Conservation (phyloP, 139 green algal genomes). For the Ostreobium quekettii region DNA sequence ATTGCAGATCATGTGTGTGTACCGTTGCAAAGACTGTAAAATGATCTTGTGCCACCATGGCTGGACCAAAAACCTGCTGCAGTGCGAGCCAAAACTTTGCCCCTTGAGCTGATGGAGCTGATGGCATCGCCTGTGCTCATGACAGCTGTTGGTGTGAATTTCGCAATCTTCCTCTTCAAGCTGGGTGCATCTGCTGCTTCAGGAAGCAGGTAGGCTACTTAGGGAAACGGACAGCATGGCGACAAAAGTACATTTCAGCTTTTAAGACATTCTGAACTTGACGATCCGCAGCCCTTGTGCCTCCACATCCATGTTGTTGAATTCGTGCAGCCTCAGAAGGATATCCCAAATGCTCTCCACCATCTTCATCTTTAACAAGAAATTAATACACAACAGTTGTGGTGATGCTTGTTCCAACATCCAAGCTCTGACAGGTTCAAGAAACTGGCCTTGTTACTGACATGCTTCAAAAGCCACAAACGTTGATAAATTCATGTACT, state of each 20-base stretch:
- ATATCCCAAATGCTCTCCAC: neutral
- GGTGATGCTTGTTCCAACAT: too few species aligned
- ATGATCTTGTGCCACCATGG: too few species aligned
- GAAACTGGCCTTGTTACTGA: too few species aligned
- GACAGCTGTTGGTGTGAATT: constrained; percentile 52
- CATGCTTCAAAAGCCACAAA: too few species aligned
- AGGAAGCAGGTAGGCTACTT: constrained; percentile 31
- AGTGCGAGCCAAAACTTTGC: neutral
- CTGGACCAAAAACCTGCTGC: neutral
- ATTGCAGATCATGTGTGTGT: neutral
- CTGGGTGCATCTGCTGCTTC: constrained; percentile 38
- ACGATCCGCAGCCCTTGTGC: neutral
- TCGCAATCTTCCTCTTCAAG: constrained; percentile 59
- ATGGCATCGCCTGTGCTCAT: neutral
- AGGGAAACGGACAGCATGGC: neutral
- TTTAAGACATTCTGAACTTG: neutral
- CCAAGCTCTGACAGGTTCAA: too few species aligned
- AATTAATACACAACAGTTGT: too few species aligned
- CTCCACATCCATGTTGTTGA: neutral
- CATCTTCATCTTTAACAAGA: neutral
- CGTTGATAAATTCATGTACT: too few species aligned
- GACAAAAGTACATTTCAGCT: neutral
- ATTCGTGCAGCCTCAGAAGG: neutral
- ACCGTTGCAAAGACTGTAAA: neutral
- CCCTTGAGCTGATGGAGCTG: neutral